A percentile compares a stretch with the other conserved stretches of the same genome.
phyloP scores from a whole-genome alignment of 345 rosid genomes.

The Nasturtium officinale region DNA sequence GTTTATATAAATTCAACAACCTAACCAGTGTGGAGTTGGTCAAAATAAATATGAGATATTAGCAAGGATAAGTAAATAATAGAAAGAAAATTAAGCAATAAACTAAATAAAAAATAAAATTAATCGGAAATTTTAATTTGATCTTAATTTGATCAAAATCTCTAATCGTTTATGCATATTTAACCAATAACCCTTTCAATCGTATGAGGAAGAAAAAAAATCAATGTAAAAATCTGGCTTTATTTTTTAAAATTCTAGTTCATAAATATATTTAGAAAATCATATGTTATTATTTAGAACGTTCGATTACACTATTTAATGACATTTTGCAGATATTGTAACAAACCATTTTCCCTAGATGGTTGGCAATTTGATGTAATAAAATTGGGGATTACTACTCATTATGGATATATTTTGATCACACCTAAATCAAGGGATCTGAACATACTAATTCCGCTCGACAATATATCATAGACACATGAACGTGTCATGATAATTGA shows the following conservation, averaged over 20 bases:
- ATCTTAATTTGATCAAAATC: too few species aligned
- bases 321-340: neutral
- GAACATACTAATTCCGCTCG: conserved; percentile 14
- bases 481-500: conserved; percentile 39
- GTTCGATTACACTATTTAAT: neutral
- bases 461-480: conserved; percentile 25
- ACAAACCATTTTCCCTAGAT: neutral
- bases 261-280: neutral
- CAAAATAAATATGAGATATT: too few species aligned
- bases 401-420: conserved; percentile 1
- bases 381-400: neutral
- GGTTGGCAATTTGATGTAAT: neutral
- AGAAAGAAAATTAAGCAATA: too few species aligned
- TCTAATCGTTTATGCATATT: neutral
- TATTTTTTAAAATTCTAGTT: neutral
- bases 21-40: too few species aligned
- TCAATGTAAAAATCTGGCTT: neutral
- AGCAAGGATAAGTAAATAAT: too few species aligned
- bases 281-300: neutral
- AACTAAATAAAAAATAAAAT: too few species aligned
- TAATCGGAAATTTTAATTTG: too few species aligned
- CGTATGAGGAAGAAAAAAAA: neutral
- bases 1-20: too few species aligned
- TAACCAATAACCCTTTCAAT: neutral
- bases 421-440: conserved; percentile 9